phyloP scores from a whole-genome alignment of 139 green algal species.

The Chlamydomonas schloesseri region DNA sequence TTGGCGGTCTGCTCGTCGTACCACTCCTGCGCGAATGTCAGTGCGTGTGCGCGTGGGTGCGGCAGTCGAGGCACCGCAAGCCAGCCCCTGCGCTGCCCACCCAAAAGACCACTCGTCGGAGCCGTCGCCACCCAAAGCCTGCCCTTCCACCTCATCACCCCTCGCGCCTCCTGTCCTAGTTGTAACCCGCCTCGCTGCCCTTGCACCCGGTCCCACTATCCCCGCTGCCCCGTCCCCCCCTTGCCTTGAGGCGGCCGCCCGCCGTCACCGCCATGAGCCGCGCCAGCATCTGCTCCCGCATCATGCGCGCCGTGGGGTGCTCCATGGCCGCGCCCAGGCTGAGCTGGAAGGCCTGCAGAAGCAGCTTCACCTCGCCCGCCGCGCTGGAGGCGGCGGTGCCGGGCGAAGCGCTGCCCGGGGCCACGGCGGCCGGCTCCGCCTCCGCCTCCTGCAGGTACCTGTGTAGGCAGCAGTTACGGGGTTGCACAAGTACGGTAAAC shows the following conservation, averaged over 20 bases:
- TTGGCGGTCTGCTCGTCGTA: conserved; percentile 41
- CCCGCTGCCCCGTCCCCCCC: not conserved
- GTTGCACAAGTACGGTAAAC: too few relatives aligned
- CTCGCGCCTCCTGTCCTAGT: too few relatives aligned
- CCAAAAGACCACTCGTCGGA: too few relatives aligned
- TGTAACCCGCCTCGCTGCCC: too few relatives aligned
- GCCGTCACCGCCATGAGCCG: conserved; percentile 73
- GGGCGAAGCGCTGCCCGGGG: too few relatives aligned
- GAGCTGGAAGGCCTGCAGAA: conserved; percentile 83
- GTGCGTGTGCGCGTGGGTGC: too few relatives aligned
- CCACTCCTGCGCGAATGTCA: conserved; percentile 47
- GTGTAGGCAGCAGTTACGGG: too few relatives aligned
- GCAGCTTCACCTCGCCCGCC: conserved; percentile 39
- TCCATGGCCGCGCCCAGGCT: conserved; percentile 72
- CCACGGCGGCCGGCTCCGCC: not conserved
- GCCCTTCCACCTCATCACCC: too few relatives aligned
- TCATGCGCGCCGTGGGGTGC: conserved; percentile 71
- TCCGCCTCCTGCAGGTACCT: conserved; percentile 47
- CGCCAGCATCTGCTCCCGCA: conserved; percentile 81
- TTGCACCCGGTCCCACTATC: too few relatives aligned
- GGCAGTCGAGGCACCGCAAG: too few relatives aligned
- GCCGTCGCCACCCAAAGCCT: not conserved
- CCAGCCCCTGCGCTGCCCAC: too few relatives aligned
- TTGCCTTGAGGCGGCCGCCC: conserved; percentile 36
- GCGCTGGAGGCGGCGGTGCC: too few relatives aligned